Conservation (phyloP, 2,329 filamentous ascomycete genomes). For the Lachnum nothofagi region DNA sequence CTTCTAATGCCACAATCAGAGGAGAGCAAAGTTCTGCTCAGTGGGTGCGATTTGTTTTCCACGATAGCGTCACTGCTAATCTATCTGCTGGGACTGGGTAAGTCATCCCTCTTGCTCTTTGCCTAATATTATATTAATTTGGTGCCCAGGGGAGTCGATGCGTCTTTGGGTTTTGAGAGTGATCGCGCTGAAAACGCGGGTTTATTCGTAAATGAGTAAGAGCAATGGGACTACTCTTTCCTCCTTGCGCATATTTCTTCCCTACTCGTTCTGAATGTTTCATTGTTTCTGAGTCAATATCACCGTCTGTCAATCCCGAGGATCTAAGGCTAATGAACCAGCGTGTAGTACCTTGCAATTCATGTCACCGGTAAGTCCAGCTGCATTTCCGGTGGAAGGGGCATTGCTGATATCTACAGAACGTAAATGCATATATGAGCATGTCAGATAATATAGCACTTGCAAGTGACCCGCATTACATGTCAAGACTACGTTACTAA, state of each 20-base stretch:
- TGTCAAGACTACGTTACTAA: background rate
- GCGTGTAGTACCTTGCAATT: background rate
- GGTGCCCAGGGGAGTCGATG: conserved; percentile 49
- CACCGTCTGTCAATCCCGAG: too few species aligned
- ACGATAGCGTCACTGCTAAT: conserved; percentile 55
- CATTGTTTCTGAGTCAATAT: too few species aligned
- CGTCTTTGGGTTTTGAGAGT: conserved; percentile 23
- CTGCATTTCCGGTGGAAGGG: background rate
- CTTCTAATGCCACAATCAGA: background rate
- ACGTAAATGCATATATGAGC: conserved; percentile 8
- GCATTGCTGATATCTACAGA: background rate
- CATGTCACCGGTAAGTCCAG: background rate
- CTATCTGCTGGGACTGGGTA: conserved; percentile 20
- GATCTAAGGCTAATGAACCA: too few species aligned
- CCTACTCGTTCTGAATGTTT: too few species aligned
- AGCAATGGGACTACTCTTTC: too few species aligned
- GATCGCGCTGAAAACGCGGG: conserved; percentile 40
- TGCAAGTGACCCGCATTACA: conserved; percentile 2
- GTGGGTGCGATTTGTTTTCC: conserved; percentile 57
- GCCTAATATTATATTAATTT: background rate
- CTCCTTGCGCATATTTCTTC: too few species aligned
- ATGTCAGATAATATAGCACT: conserved; percentile 22
- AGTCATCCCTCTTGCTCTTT: background rate
- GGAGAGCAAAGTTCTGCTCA: conserved; percentile 38
- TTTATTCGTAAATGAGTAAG: conserved; percentile 37